Percentiles rank a stretch among this genome's conserved stretches.
These are phyloP conservation scores for Colletotrichum kahawae DNA, from an alignment of 2,329 filamentous ascomycete genomes.

Conservation along the genomic window DNA sequence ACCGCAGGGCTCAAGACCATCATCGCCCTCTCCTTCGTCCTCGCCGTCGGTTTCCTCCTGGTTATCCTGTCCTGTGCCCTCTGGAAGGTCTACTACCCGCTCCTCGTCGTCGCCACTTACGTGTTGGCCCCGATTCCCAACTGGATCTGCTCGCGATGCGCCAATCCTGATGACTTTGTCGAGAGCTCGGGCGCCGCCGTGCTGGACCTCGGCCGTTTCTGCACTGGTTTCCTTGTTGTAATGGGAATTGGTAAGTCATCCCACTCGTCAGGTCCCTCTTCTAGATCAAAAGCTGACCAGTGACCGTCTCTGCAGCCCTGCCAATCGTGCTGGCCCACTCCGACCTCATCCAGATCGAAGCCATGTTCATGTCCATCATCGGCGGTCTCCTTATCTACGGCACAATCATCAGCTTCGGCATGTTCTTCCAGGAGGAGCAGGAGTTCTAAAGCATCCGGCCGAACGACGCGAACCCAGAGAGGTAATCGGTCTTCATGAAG, in stretches of 20 bases:
- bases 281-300: constrained; percentile 3
- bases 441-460: constrained; percentile 70
- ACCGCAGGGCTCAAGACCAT: constrained; percentile 97
- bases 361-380: constrained; percentile 94
- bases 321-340: constrained; percentile 89
- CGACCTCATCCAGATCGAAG: constrained; percentile 78
- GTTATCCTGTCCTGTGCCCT: constrained; percentile 97
- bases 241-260: constrained; percentile 89
- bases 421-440: constrained; percentile 98
- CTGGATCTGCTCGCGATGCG: constrained; percentile 89
- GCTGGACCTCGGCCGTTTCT: constrained; percentile 92
- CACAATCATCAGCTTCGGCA: constrained; percentile 95
- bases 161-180: constrained; percentile 95
- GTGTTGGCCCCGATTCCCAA: constrained; percentile 92
- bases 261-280: background rate
- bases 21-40: constrained; percentile 97
- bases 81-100: constrained; percentile 91
- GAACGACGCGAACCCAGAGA: background rate
- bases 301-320: constrained; percentile 63
- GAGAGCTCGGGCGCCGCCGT: constrained; percentile 81
- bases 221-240: constrained; percentile 93
- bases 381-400: constrained; percentile 95
- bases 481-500: background rate
- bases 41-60: constrained; percentile 97
- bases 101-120: constrained; percentile 96